Conservation (phyloP, 1,139 yeast genomes). For the Wickerhamomyces sp. region DNA sequence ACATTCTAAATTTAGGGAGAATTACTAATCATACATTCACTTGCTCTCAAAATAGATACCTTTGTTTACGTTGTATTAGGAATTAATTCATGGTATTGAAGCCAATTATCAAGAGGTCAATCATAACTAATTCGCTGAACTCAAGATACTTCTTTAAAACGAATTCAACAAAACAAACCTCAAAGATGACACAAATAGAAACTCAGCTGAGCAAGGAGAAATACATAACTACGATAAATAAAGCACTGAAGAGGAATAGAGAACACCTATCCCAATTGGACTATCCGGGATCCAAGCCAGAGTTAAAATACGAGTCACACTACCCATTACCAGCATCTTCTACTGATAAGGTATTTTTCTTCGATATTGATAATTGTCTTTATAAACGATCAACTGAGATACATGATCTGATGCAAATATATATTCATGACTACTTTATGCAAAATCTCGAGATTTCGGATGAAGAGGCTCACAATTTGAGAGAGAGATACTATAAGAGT, state of each 20-base stretch:
- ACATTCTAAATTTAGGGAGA: too few species aligned
- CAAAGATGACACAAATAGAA: not conserved
- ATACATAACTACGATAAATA: conserved; percentile 15
- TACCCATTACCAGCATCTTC: conserved; percentile 23
- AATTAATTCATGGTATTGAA: too few species aligned
- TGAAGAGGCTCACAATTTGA: conserved; percentile 73
- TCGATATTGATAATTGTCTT: conserved; percentile 90
- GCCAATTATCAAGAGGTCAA: too few species aligned
- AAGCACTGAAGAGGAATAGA: conserved; percentile 25
- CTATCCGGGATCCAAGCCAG: conserved; percentile 30
- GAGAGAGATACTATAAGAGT: conserved; percentile 70
- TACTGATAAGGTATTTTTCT: conserved; percentile 54
- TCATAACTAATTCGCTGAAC: too few species aligned
- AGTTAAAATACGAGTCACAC: conserved; percentile 22
- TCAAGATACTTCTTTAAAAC: too few species aligned
- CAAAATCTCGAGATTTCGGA: conserved; percentile 55
- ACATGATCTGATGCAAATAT: conserved; percentile 83
- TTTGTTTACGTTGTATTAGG: too few species aligned
- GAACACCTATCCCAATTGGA: conserved; percentile 28
- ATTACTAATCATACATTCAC: too few species aligned
- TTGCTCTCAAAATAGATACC: too few species aligned
- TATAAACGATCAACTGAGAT: conserved; percentile 71
- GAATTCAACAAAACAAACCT: too few species aligned
- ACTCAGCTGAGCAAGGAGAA: conserved; percentile 5
- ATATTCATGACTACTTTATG: conserved; percentile 79